phyloP scores from a whole-genome alignment of 208 protist species.

The Leishmania turanica region DNA sequence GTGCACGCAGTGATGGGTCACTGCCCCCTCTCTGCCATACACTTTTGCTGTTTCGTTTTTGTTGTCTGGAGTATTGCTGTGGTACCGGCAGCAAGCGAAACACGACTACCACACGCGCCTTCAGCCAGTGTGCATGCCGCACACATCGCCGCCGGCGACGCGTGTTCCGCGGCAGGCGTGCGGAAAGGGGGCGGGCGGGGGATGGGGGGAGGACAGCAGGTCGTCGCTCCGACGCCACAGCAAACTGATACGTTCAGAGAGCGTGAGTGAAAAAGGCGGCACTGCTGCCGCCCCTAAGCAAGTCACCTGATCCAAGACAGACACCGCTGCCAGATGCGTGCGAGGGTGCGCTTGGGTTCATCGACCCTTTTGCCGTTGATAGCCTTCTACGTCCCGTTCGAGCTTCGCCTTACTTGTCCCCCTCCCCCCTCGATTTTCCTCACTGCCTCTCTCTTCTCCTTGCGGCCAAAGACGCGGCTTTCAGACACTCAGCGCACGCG shows the following conservation, averaged over 20 bases:
- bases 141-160: neutral
- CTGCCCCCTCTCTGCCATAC: neutral
- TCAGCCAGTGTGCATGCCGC: neutral
- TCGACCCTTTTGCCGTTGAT: neutral
- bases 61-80: neutral
- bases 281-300: neutral
- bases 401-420: neutral
- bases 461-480: neutral
- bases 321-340: neutral
- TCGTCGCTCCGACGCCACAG: neutral
- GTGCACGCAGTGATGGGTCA: neutral
- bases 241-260: neutral
- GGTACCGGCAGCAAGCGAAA: neutral
- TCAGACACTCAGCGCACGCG: neutral
- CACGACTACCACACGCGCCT: neutral
- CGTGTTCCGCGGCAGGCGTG: neutral
- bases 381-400: neutral
- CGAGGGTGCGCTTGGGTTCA: neutral
- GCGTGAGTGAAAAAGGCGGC: neutral
- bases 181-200: neutral
- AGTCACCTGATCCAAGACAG: neutral
- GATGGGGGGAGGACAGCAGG: too few relatives aligned
- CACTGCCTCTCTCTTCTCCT: neutral
- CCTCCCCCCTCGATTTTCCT: neutral
- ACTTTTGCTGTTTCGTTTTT: too few relatives aligned